Percentiles rank a stretch among this genome's conserved stretches.
Evolutionary conservation across 306 rosid genomes (phyloP).

Genomic region (Elaeagnus macrophylla): DNA sequence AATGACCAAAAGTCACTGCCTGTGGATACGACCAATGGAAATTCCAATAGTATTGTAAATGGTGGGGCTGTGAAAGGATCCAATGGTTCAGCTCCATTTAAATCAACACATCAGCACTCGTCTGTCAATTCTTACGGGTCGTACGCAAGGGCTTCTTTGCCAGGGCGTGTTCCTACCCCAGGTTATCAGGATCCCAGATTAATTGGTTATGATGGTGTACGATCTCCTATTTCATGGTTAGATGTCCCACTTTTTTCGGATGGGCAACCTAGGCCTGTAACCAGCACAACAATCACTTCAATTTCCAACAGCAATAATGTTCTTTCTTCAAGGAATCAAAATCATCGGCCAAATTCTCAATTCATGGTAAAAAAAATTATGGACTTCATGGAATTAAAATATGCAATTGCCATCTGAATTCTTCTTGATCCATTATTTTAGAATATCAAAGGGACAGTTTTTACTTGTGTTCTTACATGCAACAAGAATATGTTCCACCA

Average conservation of each 20-base stretch:
- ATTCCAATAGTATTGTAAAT: conserved; percentile 43
- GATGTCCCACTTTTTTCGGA: conserved; percentile 69
- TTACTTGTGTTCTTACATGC: no score
- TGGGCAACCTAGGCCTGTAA: conserved; percentile 72
- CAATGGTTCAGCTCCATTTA: conserved; percentile 29
- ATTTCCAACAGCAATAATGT: conserved; percentile 40
- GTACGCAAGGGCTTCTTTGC: conserved; percentile 37
- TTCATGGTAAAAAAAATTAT: no score
- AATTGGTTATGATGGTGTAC: conserved; percentile 50
- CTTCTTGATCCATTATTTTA: no score
- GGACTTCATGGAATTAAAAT: no score
- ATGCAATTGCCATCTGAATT: background rate
- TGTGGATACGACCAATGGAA: conserved; percentile 53
- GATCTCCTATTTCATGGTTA: conserved; percentile 56
- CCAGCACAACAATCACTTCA: conserved; percentile 41
- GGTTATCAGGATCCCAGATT: conserved; percentile 86
- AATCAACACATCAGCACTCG: conserved; percentile 30
- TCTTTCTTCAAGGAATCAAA: conserved; percentile 60
- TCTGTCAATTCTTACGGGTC: conserved; percentile 35
- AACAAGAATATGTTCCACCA: no score
- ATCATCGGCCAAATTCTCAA: conserved; percentile 61
- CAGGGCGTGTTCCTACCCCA: conserved; percentile 59
- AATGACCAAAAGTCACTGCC: conserved; percentile 66
- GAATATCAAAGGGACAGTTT: no score
- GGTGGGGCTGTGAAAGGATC: conserved; percentile 49